A percentile compares a stretch with the other conserved stretches of the same genome.
phyloP scores from a whole-genome alignment of 2,329 filamentous ascomycete species.

The Hansfordia pulvinata region DNA sequence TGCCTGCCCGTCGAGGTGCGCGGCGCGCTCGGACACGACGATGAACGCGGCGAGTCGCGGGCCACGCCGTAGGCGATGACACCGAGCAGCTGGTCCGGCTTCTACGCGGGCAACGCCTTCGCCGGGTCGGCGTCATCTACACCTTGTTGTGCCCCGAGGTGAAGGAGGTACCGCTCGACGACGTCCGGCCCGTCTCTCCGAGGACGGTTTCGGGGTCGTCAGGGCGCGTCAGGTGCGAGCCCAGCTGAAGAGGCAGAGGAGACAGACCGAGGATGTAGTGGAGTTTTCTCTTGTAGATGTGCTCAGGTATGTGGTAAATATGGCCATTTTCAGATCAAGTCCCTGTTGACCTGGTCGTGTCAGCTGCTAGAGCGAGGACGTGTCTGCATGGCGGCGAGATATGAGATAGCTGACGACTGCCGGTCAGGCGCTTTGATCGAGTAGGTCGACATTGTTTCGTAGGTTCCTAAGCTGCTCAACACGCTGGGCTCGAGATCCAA shows the following conservation, averaged over 20 bases:
- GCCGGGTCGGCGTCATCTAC: constrained; percentile 28
- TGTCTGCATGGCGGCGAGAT: too few relatives aligned
- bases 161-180: constrained; percentile 34
- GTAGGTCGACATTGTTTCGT: too few relatives aligned
- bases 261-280: too few relatives aligned
- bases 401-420: too few relatives aligned
- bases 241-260: constrained; percentile 4
- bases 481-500: too few relatives aligned
- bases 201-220: constrained; percentile 26
- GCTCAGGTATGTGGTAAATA: too few relatives aligned
- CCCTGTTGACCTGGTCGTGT: too few relatives aligned
- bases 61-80: constrained; percentile 29
- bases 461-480: too few relatives aligned
- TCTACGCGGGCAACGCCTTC: constrained; percentile 31
- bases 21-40: constrained; percentile 27
- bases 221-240: constrained; percentile 18
- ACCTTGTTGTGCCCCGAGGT: constrained; percentile 33
- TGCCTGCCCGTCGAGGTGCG: constrained; percentile 29
- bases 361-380: too few relatives aligned
- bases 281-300: too few relatives aligned
- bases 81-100: constrained; percentile 30
- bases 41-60: constrained; percentile 25
- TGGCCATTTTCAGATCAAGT: too few relatives aligned
- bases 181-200: constrained; percentile 29
- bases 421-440: too few relatives aligned